Evolutionary conservation across 176 grass and related monocot genomes (phyloP).

Genomic region (Cenchrus americanus): DNA sequence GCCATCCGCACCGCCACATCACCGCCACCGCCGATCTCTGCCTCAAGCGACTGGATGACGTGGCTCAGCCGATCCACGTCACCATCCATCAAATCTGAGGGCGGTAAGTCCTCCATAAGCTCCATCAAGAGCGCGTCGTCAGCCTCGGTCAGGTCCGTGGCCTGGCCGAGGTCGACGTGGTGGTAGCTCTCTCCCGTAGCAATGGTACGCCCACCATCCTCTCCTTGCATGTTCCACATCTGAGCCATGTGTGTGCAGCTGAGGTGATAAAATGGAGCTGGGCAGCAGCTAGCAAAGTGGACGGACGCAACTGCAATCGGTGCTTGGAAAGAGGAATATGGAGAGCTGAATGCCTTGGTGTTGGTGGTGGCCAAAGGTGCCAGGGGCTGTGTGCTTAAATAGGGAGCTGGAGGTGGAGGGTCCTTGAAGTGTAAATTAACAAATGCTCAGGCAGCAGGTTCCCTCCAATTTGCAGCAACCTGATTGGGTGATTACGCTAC

Average conservation of each 20-base stretch:
- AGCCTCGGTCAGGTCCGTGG: conserved; percentile 18
- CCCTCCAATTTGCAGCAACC: conserved; percentile 11
- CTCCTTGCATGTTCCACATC: background rate
- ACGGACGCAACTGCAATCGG: background rate
- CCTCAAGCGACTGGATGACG: conserved; percentile 63
- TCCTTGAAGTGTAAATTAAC: background rate
- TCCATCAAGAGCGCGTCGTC: conserved; percentile 53
- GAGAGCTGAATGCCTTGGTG: background rate
- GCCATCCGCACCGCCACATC: too few relatives aligned
- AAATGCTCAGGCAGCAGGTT: background rate
- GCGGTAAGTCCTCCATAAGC: conserved; percentile 47
- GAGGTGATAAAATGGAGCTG: too few relatives aligned
- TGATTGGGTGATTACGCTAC: background rate
- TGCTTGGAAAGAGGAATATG: background rate
- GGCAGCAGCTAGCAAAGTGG: background rate
- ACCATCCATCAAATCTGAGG: background rate
- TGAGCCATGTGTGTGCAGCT: background rate
- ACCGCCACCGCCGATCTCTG: conserved; percentile 38
- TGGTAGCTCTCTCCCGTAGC: background rate
- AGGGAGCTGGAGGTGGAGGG: background rate
- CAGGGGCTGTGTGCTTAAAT: background rate
- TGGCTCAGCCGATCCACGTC: conserved; percentile 39
- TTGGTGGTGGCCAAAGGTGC: background rate
- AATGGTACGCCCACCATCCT: background rate
- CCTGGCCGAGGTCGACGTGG: background rate